Conservation (phyloP, 2,329 filamentous ascomycete genomes). For the Cladophialophora immunda region DNA sequence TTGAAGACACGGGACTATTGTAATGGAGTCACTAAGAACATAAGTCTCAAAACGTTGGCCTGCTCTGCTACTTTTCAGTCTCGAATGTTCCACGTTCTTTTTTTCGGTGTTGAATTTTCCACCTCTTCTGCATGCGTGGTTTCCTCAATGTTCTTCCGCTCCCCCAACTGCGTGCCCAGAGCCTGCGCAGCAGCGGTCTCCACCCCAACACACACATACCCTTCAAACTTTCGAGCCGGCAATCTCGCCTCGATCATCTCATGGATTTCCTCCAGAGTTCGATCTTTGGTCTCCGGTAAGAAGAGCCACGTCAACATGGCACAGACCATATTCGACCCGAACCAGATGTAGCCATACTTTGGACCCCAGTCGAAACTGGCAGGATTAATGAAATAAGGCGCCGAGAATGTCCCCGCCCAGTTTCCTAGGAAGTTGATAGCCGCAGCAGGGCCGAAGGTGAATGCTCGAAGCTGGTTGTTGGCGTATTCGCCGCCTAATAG, state of each 20-base stretch:
- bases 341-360: slow-evolving; percentile 52
- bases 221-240: slow-evolving; percentile 48
- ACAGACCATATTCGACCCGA: slow-evolving; percentile 48
- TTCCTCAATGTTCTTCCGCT: too few species aligned
- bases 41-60: too few species aligned
- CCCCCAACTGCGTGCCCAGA: too few species aligned
- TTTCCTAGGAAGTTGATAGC: slow-evolving; percentile 54
- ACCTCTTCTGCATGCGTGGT: too few species aligned
- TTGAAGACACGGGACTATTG: too few species aligned
- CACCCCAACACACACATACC: slow-evolving; percentile 48
- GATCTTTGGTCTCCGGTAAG: slow-evolving; percentile 63
- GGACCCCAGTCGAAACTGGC: slow-evolving; percentile 49
- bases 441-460: slow-evolving; percentile 51
- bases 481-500: slow-evolving; percentile 53
- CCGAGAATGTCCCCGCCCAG: slow-evolving; percentile 52
- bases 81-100: too few species aligned
- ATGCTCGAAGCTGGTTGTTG: slow-evolving; percentile 51
- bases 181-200: slow-evolving; percentile 1
- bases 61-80: too few species aligned
- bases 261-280: slow-evolving; percentile 46
- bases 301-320: slow-evolving; percentile 46
- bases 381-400: slow-evolving; percentile 56
- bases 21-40: too few species aligned
- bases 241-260: slow-evolving; percentile 49
- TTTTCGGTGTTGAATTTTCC: too few species aligned